Evolutionary conservation across 495 filamentous ascomycete genomes (phyloP).

Genomic region (Aspergillus cavernicola): DNA sequence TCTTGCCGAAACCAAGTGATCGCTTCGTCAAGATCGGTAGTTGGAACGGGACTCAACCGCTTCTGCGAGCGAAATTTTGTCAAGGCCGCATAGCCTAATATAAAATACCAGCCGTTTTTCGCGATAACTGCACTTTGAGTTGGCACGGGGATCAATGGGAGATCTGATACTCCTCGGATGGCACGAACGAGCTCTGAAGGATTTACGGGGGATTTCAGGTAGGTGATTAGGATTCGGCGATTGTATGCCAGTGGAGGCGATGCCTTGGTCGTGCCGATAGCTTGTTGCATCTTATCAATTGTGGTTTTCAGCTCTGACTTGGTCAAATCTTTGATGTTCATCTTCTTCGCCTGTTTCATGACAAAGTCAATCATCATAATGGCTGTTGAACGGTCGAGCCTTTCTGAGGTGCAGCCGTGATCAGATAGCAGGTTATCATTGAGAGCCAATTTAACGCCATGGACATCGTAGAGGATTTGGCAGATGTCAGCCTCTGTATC

Average conservation of each 20-base stretch:
- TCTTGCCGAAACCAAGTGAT: conserved; percentile 79
- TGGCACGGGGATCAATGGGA: conserved; percentile 49
- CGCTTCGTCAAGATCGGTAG: conserved; percentile 82
- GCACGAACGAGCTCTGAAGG: conserved; percentile 76
- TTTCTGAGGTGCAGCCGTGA: conserved; percentile 70
- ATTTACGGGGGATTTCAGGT: conserved; percentile 75
- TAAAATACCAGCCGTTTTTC: conserved; percentile 85
- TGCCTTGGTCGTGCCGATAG: conserved; percentile 62
- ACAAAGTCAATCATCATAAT: conserved; percentile 78
- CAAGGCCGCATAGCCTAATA: conserved; percentile 82
- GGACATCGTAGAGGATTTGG: conserved; percentile 84
- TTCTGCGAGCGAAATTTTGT: conserved; percentile 86
- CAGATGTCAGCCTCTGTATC: conserved; percentile 75
- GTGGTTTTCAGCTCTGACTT: conserved; percentile 84
- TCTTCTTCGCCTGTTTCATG: conserved; percentile 69
- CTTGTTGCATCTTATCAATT: conserved; percentile 83
- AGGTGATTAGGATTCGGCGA: conserved; percentile 66
- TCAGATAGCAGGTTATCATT: conserved; percentile 64
- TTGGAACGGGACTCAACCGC: conserved; percentile 68
- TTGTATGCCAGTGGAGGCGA: conserved; percentile 70
- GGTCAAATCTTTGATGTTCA: conserved; percentile 86
- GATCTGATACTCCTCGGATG: conserved; percentile 67
- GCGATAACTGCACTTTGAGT: conserved; percentile 59
- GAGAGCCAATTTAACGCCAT: conserved; percentile 75
- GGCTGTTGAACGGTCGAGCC: conserved; percentile 71